phyloP scores from a whole-genome alignment of 2,329 filamentous ascomycete species.

The Pleurostoma richardsiae region DNA sequence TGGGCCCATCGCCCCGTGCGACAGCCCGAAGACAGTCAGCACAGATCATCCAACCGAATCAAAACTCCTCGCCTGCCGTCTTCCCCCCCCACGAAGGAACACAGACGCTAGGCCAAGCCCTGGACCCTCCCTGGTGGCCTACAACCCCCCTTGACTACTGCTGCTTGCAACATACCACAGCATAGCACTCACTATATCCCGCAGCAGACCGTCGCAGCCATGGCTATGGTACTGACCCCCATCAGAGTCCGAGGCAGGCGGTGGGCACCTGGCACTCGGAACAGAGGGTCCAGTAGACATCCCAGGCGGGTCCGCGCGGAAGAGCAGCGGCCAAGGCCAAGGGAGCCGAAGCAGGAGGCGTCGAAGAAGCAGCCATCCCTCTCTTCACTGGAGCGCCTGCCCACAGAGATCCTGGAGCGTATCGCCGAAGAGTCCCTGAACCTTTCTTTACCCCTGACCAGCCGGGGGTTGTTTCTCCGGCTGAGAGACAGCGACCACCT shows the following conservation, averaged over 20 bases:
- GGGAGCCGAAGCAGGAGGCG: background rate
- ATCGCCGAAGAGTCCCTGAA: conserved; percentile 48
- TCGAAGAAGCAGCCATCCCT: conserved; percentile 10
- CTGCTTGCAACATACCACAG: too few relatives aligned
- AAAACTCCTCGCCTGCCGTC: too few relatives aligned
- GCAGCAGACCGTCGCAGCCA: too few relatives aligned
- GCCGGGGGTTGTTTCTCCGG: conserved; percentile 35
- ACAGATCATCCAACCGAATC: too few relatives aligned
- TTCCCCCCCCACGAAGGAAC: too few relatives aligned
- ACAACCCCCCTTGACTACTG: too few relatives aligned
- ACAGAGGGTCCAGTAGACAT: background rate
- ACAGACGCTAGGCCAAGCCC: too few relatives aligned
- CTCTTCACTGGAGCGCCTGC: conserved; percentile 30
- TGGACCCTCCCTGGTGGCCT: too few relatives aligned
- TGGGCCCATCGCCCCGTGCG: too few relatives aligned
- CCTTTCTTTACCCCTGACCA: conserved; percentile 38
- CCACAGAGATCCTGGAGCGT: conserved; percentile 46
- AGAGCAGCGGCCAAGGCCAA: background rate
- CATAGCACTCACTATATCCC: too few relatives aligned
- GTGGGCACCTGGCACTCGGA: conserved; percentile 7
- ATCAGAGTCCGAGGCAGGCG: conserved; percentile 44
- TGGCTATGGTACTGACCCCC: conserved; percentile 41
- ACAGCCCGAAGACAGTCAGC: too few relatives aligned
- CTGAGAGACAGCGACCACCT: conserved; percentile 32
- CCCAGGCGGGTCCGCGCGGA: conserved; percentile 15